Conservation (phyloP, 208 protist species). For the Jaenimonas drosophilae region DNA sequence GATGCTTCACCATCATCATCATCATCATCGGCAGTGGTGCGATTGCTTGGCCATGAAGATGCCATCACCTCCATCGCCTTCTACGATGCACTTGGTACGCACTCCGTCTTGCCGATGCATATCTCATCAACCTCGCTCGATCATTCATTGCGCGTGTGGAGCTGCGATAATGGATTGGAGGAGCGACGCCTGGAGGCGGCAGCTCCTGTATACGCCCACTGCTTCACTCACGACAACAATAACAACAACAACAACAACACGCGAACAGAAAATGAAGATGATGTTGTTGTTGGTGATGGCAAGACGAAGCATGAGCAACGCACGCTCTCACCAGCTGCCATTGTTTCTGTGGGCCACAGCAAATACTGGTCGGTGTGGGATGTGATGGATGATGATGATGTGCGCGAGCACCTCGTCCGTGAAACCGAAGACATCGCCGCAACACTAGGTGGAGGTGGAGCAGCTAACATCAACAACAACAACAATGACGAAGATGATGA, state of each 20-base stretch:
- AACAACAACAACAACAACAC: too few relatives aligned
- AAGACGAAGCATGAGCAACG: too few relatives aligned
- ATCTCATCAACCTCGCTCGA: slow-evolving; percentile 75
- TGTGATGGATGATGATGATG: slow-evolving; percentile 8
- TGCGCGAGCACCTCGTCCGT: too few relatives aligned
- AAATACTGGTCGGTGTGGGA: slow-evolving; percentile 72
- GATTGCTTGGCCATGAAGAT: slow-evolving; percentile 72
- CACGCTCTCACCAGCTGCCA: neutral
- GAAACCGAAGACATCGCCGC: slow-evolving; percentile 18
- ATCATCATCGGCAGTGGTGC: too few relatives aligned
- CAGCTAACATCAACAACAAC: slow-evolving; percentile 5
- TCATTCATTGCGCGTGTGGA: slow-evolving; percentile 62
- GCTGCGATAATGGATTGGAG: slow-evolving; percentile 50
- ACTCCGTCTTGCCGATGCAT: slow-evolving; percentile 44
- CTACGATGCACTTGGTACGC: too few relatives aligned
- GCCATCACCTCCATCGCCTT: slow-evolving; percentile 73
- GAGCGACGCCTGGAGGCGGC: slow-evolving; percentile 30
- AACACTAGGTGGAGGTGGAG: neutral
- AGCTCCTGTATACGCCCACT: slow-evolving; percentile 52
- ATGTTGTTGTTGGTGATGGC: too few relatives aligned
- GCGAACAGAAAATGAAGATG: too few relatives aligned
- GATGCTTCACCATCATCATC: slow-evolving; percentile 3
- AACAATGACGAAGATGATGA: slow-evolving; percentile 6
- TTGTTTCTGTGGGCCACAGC: slow-evolving; percentile 20
- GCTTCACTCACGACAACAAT: slow-evolving; percentile 21